A percentile compares a stretch with the other conserved stretches of the same genome.
Evolutionary conservation across 2,329 filamentous ascomycete genomes (phyloP).

Genomic region (Cryphonectria naterciae): DNA sequence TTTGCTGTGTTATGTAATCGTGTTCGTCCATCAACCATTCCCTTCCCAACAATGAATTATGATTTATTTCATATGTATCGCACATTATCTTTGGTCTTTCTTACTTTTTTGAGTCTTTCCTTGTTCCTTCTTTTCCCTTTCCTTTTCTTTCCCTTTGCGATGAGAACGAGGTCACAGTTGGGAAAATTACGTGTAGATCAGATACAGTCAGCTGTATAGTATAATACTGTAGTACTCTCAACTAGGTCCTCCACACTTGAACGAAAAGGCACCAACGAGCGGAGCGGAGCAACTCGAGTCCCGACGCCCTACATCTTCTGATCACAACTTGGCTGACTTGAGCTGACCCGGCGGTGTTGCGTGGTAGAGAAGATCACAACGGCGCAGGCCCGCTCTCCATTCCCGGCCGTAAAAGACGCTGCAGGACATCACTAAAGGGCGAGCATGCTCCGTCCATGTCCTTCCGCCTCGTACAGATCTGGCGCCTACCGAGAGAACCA

Average conservation of each 20-base stretch:
- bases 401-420: background rate
- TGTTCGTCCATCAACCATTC: background rate
- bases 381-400: conserved; percentile 3
- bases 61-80: background rate
- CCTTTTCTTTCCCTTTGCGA: background rate
- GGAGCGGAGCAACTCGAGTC: background rate
- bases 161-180: background rate
- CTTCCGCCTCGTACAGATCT: background rate
- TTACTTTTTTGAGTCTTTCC: background rate
- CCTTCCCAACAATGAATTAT: background rate
- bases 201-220: too few relatives aligned
- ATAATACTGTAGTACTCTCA: too few relatives aligned
- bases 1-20: background rate
- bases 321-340: background rate
- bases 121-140: background rate
- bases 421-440: background rate
- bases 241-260: background rate
- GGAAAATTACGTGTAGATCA: background rate
- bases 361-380: background rate
- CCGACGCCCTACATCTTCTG: background rate
- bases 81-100: background rate
- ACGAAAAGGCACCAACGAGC: background rate
- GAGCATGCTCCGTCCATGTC: background rate
- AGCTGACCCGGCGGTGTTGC: background rate
- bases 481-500: background rate